phyloP scores from a whole-genome alignment of 768 basidiomycete species.

The Amanita fuliginea region DNA sequence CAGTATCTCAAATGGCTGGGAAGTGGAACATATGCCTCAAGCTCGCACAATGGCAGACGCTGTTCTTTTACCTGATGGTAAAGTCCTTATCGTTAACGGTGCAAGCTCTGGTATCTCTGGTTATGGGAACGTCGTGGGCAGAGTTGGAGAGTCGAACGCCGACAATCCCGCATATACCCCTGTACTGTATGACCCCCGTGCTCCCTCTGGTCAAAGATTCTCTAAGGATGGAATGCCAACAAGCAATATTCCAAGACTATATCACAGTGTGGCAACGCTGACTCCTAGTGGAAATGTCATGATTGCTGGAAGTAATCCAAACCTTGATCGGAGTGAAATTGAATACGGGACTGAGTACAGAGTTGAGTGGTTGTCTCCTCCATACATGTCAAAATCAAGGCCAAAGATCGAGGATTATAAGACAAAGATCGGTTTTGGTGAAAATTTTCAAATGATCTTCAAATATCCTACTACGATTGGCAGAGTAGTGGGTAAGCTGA shows the following conservation, averaged over 20 bases:
- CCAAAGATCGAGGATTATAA: slow-evolving; percentile 34
- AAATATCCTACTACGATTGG: slow-evolving; percentile 21
- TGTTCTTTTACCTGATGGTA: slow-evolving; percentile 71
- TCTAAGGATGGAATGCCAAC: slow-evolving; percentile 43
- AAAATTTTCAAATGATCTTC: slow-evolving; percentile 36
- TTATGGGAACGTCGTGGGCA: slow-evolving; percentile 61
- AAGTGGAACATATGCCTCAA: slow-evolving; percentile 63
- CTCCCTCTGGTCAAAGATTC: slow-evolving; percentile 47
- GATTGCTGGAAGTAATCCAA: slow-evolving; percentile 80
- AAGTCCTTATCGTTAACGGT: slow-evolving; percentile 68
- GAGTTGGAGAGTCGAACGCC: slow-evolving; percentile 70
- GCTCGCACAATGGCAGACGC: slow-evolving; percentile 72
- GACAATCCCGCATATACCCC: slow-evolving; percentile 60
- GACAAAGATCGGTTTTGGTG: slow-evolving; percentile 30
- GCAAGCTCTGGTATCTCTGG: slow-evolving; percentile 65
- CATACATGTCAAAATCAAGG: slow-evolving; percentile 58
- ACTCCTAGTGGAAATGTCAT: slow-evolving; percentile 62
- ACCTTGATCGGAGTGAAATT: slow-evolving; percentile 63
- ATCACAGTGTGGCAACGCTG: slow-evolving; percentile 77
- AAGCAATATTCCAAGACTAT: slow-evolving; percentile 63
- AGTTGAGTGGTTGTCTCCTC: slow-evolving; percentile 78
- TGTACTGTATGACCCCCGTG: slow-evolving; percentile 55
- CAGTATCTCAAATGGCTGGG: slow-evolving; percentile 62
- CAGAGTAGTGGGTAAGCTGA: slow-evolving; percentile 38
- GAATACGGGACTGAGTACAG: slow-evolving; percentile 81